phyloP scores from a whole-genome alignment of 345 rosid species.

The Syzygium oleosum region DNA sequence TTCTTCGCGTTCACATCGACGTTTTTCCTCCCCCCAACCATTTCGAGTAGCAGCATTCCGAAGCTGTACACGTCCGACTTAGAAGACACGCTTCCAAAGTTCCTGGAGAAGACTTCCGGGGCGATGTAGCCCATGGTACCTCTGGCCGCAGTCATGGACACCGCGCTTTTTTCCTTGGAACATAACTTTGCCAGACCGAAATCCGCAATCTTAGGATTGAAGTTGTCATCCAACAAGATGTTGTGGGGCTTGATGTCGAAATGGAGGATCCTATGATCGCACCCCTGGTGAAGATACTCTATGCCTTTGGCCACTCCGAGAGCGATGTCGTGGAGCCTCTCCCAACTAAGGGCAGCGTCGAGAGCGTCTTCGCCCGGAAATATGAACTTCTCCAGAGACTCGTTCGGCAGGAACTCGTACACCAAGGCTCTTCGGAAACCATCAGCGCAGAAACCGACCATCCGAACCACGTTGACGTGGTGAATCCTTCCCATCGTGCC shows the following conservation, averaged over 20 bases:
- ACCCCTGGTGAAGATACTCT: conserved; percentile 19
- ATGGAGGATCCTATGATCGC: conserved; percentile 19
- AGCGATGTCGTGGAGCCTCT: conserved; percentile 3
- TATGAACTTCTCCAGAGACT: conserved; percentile 19
- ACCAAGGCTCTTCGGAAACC: conserved; percentile 9
- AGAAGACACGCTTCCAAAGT: neutral
- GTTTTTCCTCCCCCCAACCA: neutral
- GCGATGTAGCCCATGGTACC: conserved; percentile 17
- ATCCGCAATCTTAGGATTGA: conserved; percentile 12
- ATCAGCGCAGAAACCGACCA: conserved; percentile 12
- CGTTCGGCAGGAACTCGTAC: conserved; percentile 15
- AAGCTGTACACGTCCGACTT: neutral
- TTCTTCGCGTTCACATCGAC: neutral
- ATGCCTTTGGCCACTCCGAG: conserved; percentile 17
- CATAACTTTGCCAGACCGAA: conserved; percentile 22
- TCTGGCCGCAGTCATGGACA: conserved; percentile 7
- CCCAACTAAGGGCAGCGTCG: conserved; percentile 1
- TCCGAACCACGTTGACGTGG: conserved; percentile 15
- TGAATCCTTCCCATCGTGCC: conserved; percentile 18
- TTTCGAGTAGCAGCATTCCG: conserved; percentile 15
- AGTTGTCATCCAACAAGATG: conserved; percentile 2
- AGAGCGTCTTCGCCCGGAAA: neutral
- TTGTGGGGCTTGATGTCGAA: conserved; percentile 22
- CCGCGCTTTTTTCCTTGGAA: neutral
- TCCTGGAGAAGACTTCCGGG: conserved; percentile 2